Base-by-base conservation (phyloP, 306 rosid species). In the Rosa rugosa region DNA sequence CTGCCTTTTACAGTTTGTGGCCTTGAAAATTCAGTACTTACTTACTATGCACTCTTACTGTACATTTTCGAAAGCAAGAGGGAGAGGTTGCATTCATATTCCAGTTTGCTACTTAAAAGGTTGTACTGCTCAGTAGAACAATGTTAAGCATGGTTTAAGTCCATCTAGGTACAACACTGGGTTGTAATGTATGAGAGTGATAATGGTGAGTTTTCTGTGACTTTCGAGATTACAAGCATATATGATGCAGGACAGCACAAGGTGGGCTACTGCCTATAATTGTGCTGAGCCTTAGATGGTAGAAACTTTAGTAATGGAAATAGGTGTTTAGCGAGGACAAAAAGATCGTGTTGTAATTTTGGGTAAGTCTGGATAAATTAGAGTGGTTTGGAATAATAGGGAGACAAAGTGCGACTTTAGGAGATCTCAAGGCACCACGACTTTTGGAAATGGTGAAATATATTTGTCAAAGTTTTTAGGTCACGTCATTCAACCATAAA, bases 41-140 rank as follows among this genome's bases (percentile, higher is more conserved):
- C 27, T 27, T 27, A 27, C 27, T 27, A 1, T 27, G 27, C 27
- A 27, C 27, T 27, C 27, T 27, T 27, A 27, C 27, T 0, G 27
- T 27, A 27, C 27, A 2, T 40, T 17, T n/a, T 5, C 41, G 1
- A 9, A n/a, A 27, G 27, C 0, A 20, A 51, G 65, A 51, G 76
- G 64, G 53, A 72, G 13, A 72, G 64, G 31, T 72, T 46, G 47
- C 60, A 31, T 31, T 31, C 27, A 9, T 73, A 36, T 73, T 73
- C 51, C 13, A 31, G 49, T 53, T 34, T 53, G 12, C 18, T 11
- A 11, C 46, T 51, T 3, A 27, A 3, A 72, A 38, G 60, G 25
- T 47, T 25, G 54, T 23, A 12, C 31, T 25, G 23, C 10, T 64
- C 42, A 3, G 4, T 64, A 31, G 69, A 4, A 31, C 44, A 67